A percentile compares a stretch with the other conserved stretches of the same genome.
phyloP scores from a whole-genome alignment of 495 filamentous ascomycete genomes.

The Cairneyella variabilis region DNA sequence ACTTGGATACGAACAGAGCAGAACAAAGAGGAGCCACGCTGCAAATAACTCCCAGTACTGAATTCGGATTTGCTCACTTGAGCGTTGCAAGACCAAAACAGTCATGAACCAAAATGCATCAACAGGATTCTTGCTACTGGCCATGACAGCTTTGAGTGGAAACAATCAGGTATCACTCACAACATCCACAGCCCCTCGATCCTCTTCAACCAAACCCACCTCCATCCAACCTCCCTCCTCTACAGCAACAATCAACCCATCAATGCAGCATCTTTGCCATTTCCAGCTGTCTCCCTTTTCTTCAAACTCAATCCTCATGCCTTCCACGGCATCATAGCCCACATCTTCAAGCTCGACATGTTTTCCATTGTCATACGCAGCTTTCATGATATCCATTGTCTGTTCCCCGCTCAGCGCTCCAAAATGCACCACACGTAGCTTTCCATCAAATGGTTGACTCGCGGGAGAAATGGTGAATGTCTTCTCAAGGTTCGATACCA shows the following conservation, averaged over 20 bases:
- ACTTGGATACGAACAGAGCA: too few relatives aligned
- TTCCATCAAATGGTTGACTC: conserved; percentile 61
- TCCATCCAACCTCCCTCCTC: conserved; percentile 69
- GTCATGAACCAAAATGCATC: too few relatives aligned
- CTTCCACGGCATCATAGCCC: conserved; percentile 61
- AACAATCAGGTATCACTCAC: too few relatives aligned
- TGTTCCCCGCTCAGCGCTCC: conserved; percentile 55
- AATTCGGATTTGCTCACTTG: background rate
- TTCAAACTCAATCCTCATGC: conserved; percentile 59
- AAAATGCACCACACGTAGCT: conserved; percentile 70
- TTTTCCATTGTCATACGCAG: conserved; percentile 68
- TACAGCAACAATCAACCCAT: conserved; percentile 77
- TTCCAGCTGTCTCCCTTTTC: conserved; percentile 49
- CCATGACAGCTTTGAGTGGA: too few relatives aligned
- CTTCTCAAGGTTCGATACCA: conserved; percentile 76
- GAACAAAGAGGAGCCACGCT: too few relatives aligned
- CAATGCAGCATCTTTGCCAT: conserved; percentile 84
- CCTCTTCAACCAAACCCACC: conserved; percentile 35
- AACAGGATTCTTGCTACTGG: too few relatives aligned
- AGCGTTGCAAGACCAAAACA: too few relatives aligned
- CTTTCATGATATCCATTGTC: conserved; percentile 70
- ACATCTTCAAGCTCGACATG: conserved; percentile 51
- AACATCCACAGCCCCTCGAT: conserved; percentile 16
- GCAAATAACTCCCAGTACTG: background rate
- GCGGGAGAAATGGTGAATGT: conserved; percentile 73